phyloP scores from a whole-genome alignment of 2,329 filamentous ascomycete genomes.

The Raffaelea arxii region DNA sequence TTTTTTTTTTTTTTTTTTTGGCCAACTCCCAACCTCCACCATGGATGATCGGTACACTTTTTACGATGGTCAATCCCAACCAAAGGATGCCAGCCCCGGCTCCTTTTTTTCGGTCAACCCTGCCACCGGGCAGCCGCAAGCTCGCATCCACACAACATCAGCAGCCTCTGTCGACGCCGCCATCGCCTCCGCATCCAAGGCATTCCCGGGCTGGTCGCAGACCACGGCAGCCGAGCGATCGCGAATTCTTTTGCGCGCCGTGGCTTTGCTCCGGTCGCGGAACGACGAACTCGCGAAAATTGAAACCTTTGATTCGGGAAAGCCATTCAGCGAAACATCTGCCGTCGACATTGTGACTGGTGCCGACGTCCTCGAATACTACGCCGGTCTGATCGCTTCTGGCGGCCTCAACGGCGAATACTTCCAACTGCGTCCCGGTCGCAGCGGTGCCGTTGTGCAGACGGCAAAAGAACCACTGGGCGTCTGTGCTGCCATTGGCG shows the following conservation, averaged over 20 bases:
- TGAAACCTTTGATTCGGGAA: slow-evolving; percentile 80
- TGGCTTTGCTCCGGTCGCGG: slow-evolving; percentile 59
- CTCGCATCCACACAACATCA: slow-evolving; percentile 63
- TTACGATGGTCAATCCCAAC: slow-evolving; percentile 62
- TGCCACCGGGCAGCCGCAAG: slow-evolving; percentile 56
- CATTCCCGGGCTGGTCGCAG: slow-evolving; percentile 67
- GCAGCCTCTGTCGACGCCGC: slow-evolving; percentile 55
- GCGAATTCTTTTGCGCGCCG: slow-evolving; percentile 69
- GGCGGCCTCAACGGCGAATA: slow-evolving; percentile 22
- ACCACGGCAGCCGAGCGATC: slow-evolving; percentile 67
- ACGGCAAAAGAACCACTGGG: slow-evolving; percentile 25
- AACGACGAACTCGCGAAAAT: slow-evolving; percentile 72
- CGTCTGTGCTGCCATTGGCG: slow-evolving; percentile 23
- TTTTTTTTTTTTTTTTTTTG: neutral
- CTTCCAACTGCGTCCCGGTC: slow-evolving; percentile 25
- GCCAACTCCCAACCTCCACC: neutral
- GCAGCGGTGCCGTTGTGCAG: slow-evolving; percentile 33
- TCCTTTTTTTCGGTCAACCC: slow-evolving; percentile 68
- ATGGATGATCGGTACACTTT: slow-evolving; percentile 51
- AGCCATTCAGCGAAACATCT: slow-evolving; percentile 75
- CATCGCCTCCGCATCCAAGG: slow-evolving; percentile 57
- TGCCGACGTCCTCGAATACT: slow-evolving; percentile 29
- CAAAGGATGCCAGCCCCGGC: slow-evolving; percentile 44
- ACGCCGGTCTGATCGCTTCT: slow-evolving; percentile 21
- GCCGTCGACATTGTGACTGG: slow-evolving; percentile 61